Evolutionary conservation across 345 rosid species (phyloP).

Genomic region (Syzygium jambos): DNA sequence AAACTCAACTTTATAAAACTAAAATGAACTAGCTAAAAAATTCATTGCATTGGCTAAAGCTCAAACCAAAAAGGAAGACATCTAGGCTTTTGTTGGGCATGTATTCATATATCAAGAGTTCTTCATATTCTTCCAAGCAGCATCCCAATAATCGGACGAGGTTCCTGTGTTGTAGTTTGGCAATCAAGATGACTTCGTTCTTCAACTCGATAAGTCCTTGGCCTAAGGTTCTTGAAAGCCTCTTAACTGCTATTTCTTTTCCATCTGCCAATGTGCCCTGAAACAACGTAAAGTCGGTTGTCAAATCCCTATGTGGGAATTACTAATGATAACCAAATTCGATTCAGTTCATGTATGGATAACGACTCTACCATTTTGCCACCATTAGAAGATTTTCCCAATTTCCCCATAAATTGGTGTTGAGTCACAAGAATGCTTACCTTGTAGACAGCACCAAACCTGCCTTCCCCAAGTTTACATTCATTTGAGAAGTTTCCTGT

Average conservation of each 20-base stretch:
- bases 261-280: too few species aligned
- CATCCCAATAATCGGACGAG: neutral
- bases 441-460: slow-evolving; percentile 34
- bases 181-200: neutral
- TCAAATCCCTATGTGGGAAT: too few species aligned
- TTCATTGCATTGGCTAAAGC: neutral
- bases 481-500: slow-evolving; percentile 12
- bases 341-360: too few species aligned
- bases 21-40: neutral
- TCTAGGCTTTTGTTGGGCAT: slow-evolving; percentile 14
- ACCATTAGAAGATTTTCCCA: neutral
- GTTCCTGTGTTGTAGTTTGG: slow-evolving; percentile 13
- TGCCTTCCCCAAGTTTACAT: slow-evolving; percentile 37
- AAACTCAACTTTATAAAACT: neutral
- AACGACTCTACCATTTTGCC: too few species aligned
- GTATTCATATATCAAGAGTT: slow-evolving; percentile 11
- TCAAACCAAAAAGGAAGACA: neutral
- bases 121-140: neutral
- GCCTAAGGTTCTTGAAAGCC: too few species aligned
- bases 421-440: neutral
- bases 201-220: neutral
- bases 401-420: neutral
- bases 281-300: too few species aligned
- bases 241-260: too few species aligned
- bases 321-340: too few species aligned